Evolutionary conservation across 192 early-diverging fungal genomes (phyloP).

Genomic region (Entomortierella beljakovae): DNA sequence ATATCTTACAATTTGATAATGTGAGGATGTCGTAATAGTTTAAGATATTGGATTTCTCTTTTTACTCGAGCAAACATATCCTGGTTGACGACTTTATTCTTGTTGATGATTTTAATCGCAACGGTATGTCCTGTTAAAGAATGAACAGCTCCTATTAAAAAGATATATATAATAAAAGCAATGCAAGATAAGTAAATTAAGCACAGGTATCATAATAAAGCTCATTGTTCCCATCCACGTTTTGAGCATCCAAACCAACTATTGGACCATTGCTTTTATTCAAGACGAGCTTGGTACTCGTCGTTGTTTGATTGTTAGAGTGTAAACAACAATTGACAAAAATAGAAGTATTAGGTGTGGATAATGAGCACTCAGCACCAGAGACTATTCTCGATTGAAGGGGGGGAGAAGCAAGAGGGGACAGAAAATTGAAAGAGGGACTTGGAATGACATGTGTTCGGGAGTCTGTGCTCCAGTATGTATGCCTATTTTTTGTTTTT

Average conservation of each 20-base stretch:
- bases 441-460: constrained; percentile 43
- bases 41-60: constrained; percentile 97
- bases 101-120: constrained; percentile 96
- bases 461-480: constrained; percentile 28
- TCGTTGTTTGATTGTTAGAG: background rate
- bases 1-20: constrained; percentile 93
- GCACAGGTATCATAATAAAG: background rate
- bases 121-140: constrained; percentile 96
- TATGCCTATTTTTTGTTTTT: background rate
- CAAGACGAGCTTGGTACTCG: background rate
- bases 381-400: too few relatives aligned
- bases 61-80: constrained; percentile 97
- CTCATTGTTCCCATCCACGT: background rate
- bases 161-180: background rate
- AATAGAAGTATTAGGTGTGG: background rate
- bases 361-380: too few relatives aligned
- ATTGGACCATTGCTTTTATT: constrained; percentile 3
- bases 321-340: background rate
- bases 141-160: constrained; percentile 89
- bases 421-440: background rate
- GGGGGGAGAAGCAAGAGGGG: background rate
- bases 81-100: constrained; percentile 90
- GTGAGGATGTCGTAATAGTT: constrained; percentile 95
- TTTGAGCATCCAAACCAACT: background rate
- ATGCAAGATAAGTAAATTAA: too few relatives aligned